Evolutionary conservation across 495 filamentous ascomycete species (phyloP), one percentile per base, ranked within the genome.

Genomic region (Xylaria sp.): DNA sequence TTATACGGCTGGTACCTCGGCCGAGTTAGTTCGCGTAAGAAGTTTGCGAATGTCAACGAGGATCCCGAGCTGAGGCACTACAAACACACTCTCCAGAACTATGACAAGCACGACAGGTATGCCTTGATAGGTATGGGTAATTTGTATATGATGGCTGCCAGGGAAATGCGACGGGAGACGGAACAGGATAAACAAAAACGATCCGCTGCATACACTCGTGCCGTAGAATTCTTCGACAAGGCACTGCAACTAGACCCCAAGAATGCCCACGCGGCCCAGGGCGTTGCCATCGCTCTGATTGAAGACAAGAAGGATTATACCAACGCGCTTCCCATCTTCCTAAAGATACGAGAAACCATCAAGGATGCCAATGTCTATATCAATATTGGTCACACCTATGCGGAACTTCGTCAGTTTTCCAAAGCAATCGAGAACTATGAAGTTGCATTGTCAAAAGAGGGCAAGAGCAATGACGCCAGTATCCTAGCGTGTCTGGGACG

Each of bases 161-260:
- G 96, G 52, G 96, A 99, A 79, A 98, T 98, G 95, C 91, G 92
- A 57, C 87, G 95, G 61, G 92, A 96, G 48, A 92, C 92, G 3
- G 96, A 98, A 19, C 82, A 87, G 68, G 95, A 99, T 65, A 96
- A 92, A 81, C 92, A 96, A 71, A 97, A 97, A 81, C 90, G 95
- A 52, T 90, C 90, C 52, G 92, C 91, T 74, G 90, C 88, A 73
- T 99, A 98, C 78, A 88, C 90, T 78, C 93, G 92, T 69, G 95
- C 96, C 2, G 94, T 98, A 14, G 97, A 98, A 78, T 98, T 98
- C 83, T 99, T 97, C 78, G 97, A 98, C 79, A 99, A 99, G 82
- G 95, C 94, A 31, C 83, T 99, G 19, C 94, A 96, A 76, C 83
- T 98, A 3, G 96, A 99, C 75, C 89, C 93, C 1, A 93, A 90